phyloP scores from a whole-genome alignment of 345 rosid species.

The Camelina sativa region DNA sequence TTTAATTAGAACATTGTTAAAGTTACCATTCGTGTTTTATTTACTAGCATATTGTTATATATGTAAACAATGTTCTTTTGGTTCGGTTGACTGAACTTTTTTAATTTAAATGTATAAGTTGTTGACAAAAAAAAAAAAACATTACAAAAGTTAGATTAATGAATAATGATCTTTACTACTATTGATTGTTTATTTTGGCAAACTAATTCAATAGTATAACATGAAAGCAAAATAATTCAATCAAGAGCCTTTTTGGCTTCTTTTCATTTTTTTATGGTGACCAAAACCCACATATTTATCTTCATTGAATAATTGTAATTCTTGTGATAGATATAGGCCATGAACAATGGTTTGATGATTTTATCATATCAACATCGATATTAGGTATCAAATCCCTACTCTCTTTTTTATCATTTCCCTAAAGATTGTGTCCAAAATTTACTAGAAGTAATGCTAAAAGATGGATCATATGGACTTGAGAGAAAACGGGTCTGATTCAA shows the following conservation, averaged over 20 bases:
- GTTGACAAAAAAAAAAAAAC: too few species aligned
- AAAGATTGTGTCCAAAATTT: neutral
- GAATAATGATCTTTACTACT: neutral
- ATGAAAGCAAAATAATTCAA: constrained; percentile 32
- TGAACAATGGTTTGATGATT: neutral
- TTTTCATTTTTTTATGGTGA: constrained; percentile 33
- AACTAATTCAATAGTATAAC: constrained; percentile 15
- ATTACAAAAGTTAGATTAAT: neutral
- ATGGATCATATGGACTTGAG: constrained; percentile 1
- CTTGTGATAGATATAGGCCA: neutral
- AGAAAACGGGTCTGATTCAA: constrained; percentile 7
- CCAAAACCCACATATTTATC: constrained; percentile 18
- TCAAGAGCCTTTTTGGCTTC: constrained; percentile 21
- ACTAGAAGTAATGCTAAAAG: neutral
- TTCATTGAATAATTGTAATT: constrained; percentile 6
- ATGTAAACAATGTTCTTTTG: too few species aligned
- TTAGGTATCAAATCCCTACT: neutral
- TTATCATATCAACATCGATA: constrained; percentile 19
- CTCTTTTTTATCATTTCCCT: neutral
- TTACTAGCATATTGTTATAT: too few species aligned
- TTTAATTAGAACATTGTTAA: too few species aligned
- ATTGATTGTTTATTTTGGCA: constrained; percentile 26
- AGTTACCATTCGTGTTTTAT: too few species aligned
- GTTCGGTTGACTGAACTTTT: too few species aligned
- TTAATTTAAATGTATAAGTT: too few species aligned